These are phyloP conservation scores for Heracleum sosnowskyi DNA, from an alignment of 129 eudicot genomes.

Conservation along the genomic window DNA sequence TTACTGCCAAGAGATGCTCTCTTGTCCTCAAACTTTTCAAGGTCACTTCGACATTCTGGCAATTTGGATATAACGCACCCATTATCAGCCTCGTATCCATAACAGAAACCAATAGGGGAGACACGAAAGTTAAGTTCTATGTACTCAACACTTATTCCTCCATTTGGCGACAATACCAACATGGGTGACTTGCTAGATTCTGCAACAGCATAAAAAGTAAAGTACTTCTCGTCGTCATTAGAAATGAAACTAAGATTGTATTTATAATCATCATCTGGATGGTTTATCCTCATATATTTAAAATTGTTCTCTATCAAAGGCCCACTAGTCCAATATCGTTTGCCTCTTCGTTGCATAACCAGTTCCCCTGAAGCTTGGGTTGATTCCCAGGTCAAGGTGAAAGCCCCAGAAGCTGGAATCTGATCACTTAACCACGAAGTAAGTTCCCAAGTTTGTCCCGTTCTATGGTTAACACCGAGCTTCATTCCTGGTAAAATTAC, in stretches of 20 bases:
- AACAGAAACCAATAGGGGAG: background rate
- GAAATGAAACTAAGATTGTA: background rate
- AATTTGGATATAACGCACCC: conserved; percentile 4
- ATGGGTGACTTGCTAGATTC: background rate
- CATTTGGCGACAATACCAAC: background rate
- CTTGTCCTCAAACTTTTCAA: background rate
- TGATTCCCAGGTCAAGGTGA: conserved; percentile 16
- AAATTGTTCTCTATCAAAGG: background rate
- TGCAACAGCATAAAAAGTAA: background rate
- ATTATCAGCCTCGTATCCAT: conserved; percentile 7
- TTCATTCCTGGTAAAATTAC: conserved; percentile 27
- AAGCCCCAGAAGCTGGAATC: conserved; percentile 20
- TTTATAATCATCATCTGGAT: background rate
- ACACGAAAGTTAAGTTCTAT: background rate
- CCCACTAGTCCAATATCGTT: conserved; percentile 19
- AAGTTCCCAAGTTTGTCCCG: conserved; percentile 14
- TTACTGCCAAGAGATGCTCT: background rate
- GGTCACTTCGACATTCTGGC: conserved; percentile 1
- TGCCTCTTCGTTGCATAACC: background rate
- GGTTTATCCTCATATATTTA: background rate
- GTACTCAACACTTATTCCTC: background rate
- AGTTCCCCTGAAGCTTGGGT: background rate
- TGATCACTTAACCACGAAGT: conserved; percentile 8
- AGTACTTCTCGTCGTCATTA: background rate
- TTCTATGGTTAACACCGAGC: conserved; percentile 5